Base-by-base conservation (phyloP, 2,329 filamentous ascomycete genomes). In the Corynespora cassiicola region DNA sequence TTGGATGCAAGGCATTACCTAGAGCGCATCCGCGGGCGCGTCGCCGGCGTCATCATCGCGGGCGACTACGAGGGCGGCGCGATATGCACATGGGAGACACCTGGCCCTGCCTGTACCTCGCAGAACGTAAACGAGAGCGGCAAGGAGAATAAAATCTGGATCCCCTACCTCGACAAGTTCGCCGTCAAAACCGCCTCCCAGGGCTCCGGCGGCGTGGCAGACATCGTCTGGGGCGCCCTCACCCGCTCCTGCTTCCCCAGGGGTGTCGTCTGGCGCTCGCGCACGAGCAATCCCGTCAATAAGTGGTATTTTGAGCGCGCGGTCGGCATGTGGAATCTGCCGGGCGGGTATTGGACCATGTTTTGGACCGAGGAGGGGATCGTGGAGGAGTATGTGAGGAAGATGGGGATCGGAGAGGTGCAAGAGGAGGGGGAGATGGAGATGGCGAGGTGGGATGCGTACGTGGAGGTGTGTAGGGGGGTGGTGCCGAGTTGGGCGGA, bases 271-370 rank as follows among this genome's bases (percentile, higher is more conserved):
- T 99, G 94, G 94, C 79, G 91, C 39, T 95, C 88, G 63, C 78
- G 94, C 34, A 87, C 86, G 60, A 83, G 91, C 63, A 97, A 99
- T 61, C 92, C 91, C 0, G 94, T 99, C 4, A 99, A 99, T 64
- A 96, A 96, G 65, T 99, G 94, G 94, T 99, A 99, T 67, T 96
- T 97, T 70, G 94, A 99, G 70, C 79, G 94, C 31, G 89, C 88
- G 2, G 75, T 81, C 31, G 94, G 94, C 0, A 91, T 85, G 2
- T 87, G 85, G 78, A 94, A 95, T 71, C 72, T 99, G 23, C 77
- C 80, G 1, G 83, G 81, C n/a, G 88, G 81, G 29, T 86, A 91
- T 54, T 99, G 94, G 94, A 90, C 90, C 3, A 96, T 97, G 90
- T 99, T 99, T 62, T 99, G 94, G 91, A 99, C 94, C 2, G 94